These are phyloP conservation scores for Cajanus cajan DNA, from an alignment of 306 rosid genomes.

Conservation along the genomic window DNA sequence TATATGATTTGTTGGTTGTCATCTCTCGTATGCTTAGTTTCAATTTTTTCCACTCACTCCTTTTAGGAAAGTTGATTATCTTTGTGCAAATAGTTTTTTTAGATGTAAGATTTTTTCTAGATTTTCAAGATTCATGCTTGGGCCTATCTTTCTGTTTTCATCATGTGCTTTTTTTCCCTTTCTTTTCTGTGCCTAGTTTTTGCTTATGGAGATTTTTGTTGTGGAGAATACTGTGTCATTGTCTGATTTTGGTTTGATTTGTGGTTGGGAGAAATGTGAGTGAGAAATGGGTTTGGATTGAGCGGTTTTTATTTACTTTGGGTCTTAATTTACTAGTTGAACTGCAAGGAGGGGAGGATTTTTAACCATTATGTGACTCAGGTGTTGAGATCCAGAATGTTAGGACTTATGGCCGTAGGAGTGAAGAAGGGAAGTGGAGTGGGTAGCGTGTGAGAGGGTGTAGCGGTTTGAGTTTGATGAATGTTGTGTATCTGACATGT, in stretches of 20 bases:
- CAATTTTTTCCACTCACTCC: not conserved
- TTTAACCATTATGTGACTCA: not conserved
- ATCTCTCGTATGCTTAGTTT: not conserved
- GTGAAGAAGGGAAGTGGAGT: constrained; percentile 19
- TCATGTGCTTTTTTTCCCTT: no score
- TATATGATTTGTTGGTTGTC: no score
- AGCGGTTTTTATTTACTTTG: constrained; percentile 12
- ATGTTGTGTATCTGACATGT: constrained; percentile 14
- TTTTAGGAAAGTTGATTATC: not conserved
- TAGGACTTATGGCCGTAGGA: not conserved
- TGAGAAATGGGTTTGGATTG: constrained; percentile 17
- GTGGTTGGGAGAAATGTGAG: constrained; percentile 28
- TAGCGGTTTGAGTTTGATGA: constrained; percentile 8
- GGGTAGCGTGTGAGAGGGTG: not conserved
- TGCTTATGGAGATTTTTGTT: not conserved
- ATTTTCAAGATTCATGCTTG: no score
- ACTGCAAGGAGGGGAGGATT: not conserved
- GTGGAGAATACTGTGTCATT: not conserved
- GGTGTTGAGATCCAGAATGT: not conserved
- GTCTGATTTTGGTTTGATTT: constrained; percentile 24
- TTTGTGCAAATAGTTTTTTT: no score
- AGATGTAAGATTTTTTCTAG: no score
- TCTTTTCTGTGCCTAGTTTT: not conserved
- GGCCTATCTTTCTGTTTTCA: no score
- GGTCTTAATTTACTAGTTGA: constrained; percentile 20